Evolutionary conservation across 306 rosid genomes (phyloP), one percentile per base, ranked within the genome.

Genomic region (Sindora glabra): DNA sequence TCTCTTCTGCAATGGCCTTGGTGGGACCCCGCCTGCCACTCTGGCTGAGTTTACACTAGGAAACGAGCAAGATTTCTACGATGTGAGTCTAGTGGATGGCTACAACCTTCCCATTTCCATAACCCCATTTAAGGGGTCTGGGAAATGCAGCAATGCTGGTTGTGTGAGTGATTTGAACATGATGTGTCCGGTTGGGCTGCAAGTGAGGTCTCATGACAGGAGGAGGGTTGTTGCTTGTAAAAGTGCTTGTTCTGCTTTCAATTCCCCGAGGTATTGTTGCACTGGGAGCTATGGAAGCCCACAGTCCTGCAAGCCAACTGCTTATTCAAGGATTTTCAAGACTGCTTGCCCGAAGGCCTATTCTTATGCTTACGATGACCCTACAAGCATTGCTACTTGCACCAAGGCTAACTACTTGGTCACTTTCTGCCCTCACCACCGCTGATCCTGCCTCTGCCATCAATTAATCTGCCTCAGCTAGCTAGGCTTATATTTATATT

Each of bases 341-440:
- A 57, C 83, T 2, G 98, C 98, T 0, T 92, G 98, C 62, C 98
- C 98, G 0, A 92, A 77, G 56, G 96, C 96, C 16, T 86, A 92
- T 24, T 88, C 95, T 8, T 92, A 88, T 52, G 98, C 98, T 37
- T 92, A 92, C 1, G 98, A 92, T 56, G 98, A 92, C 72, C 98
- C 98, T 2, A 92, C 96, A 13, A 92, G 98, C 64, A 83, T 92
- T 36, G 80, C 90, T 2, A 92, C 98, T 8, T 92, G 98, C 45
- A 81, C 92, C 3, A 67, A 73, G 1, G 94, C 95, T 1, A 88
- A 57, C 70, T 92, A 88, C 44, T 24, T 86, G 56, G 57, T 92
- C 65, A 88, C 98, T 40, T 92, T 92, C 77, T 92, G 98, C 68
- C 85, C 98, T 25, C 83, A 9, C 59, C 87, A 14, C 26, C 78